These are phyloP conservation scores for Rhizopus stolonifer DNA, from an alignment of 371 early-diverging fungal genomes.

Conservation along the genomic window DNA sequence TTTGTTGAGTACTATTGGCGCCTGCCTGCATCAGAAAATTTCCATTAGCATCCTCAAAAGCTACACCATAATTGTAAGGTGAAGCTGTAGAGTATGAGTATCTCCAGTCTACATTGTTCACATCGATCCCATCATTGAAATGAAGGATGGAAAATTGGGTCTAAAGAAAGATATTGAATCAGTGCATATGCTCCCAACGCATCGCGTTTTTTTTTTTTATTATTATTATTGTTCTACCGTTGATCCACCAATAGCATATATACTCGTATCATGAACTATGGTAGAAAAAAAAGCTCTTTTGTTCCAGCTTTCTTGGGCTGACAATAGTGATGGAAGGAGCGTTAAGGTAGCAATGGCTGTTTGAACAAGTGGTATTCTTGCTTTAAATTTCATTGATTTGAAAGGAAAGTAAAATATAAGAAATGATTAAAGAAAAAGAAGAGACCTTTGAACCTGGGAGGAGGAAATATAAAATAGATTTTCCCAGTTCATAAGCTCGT, in stretches of 20 bases:
- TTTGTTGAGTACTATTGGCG: conserved; percentile 6
- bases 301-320: conserved; percentile 4
- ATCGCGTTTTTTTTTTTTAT: neutral
- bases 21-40: conserved; percentile 32
- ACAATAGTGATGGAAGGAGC: neutral
- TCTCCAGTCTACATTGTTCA: conserved; percentile 24
- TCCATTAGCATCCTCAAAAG: conserved; percentile 18
- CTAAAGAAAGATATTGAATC: conserved; percentile 16
- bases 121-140: conserved; percentile 23
- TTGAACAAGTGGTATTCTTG: conserved; percentile 13
- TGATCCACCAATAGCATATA: conserved; percentile 30
- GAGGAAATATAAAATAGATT: neutral
- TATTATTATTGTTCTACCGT: conserved; percentile 13
- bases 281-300: conserved; percentile 17
- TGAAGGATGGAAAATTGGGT: conserved; percentile 30
- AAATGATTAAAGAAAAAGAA: conserved; percentile 3
- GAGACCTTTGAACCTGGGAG: neutral
- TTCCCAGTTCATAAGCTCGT: neutral
- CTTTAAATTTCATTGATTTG: conserved; percentile 2
- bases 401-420: conserved; percentile 17
- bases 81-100: neutral
- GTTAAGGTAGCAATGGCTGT: conserved; percentile 5
- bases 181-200: too few relatives aligned
- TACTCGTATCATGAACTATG: conserved; percentile 4
- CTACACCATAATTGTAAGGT: conserved; percentile 37